Base-by-base conservation (phyloP, 768 basidiomycete genomes). In the Lenzites betulinus region DNA sequence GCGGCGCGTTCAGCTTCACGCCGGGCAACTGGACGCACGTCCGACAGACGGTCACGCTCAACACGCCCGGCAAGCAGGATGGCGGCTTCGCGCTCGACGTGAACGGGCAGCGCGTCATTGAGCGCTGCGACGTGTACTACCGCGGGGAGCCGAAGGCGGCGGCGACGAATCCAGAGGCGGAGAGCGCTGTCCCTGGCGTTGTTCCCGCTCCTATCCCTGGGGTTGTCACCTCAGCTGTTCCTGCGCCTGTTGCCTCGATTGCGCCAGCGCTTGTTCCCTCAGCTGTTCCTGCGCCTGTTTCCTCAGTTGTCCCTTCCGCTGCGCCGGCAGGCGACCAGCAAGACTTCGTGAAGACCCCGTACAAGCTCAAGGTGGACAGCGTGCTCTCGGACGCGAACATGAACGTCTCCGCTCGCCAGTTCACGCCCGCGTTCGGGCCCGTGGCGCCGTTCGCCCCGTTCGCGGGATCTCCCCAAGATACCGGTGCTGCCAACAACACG, bases 1-100 rank as follows among this genome's bases (percentile, higher is more conserved):
- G 92, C 7, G 90, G 90, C 0, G 78, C 87, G 0, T 93, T 91
- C 77, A 67, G 58, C 1, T 93, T 84, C 73, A 68, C 75, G 0
- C 64, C 73, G 3, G 91, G 90, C 0, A 76, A 70, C 39, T 94
- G 91, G 92, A 92, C 92, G 42, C 82, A 75, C 36, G 76, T 93
- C 22, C 66, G 69, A n/a, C 92, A 93, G 70, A 87, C 83, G 1
- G 84, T 93, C 23, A 68, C 71, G 41, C 78, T 93, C 53, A 93
- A 93, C 67, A 89, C 87, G 0, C 90, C 90, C 0, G 92, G 92
- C 7, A 51, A 75, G 60, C 84, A 81, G 60, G 83, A 93, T 65
- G 91, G 92, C 3, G 68, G 65, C 0, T 91, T 93, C 69, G 68
- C 69, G 20, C 78, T 93, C 11, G 78, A 82, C 35, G 86, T 90